Conservation (phyloP, 441 rosid genomes). For the Bruguiera hainesii region DNA sequence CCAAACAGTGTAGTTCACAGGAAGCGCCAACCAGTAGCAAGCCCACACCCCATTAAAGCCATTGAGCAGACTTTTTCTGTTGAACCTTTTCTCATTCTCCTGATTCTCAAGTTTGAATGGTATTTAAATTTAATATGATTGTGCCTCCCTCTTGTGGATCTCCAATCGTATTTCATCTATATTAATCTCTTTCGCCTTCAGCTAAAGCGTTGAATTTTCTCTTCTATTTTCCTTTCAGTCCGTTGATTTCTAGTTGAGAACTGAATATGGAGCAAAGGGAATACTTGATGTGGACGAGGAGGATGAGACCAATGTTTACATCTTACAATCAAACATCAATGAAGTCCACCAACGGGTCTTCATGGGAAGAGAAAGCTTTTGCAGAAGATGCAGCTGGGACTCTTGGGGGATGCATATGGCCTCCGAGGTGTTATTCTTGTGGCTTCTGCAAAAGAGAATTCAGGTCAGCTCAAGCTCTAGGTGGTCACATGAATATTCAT, state of each 20-base stretch:
- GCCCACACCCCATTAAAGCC: slow-evolving; percentile 22
- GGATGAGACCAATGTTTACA: slow-evolving; percentile 23
- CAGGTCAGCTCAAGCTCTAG: slow-evolving; percentile 96
- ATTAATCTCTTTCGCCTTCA: slow-evolving; percentile 4
- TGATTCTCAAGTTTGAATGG: slow-evolving; percentile 29
- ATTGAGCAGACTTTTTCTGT: slow-evolving; percentile 25
- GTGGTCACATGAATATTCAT: slow-evolving; percentile 96
- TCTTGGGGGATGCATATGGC: slow-evolving; percentile 73
- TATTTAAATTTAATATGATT: slow-evolving; percentile 6
- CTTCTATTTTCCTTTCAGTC: background rate
- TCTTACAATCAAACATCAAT: slow-evolving; percentile 16
- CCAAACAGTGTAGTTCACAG: slow-evolving; percentile 28
- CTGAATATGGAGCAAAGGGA: slow-evolving; percentile 27
- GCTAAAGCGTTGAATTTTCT: background rate
- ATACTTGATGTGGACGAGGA: slow-evolving; percentile 35
- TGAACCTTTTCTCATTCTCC: slow-evolving; percentile 26
- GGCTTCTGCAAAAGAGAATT: slow-evolving; percentile 90
- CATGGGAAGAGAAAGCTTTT: slow-evolving; percentile 90
- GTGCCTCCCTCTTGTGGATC: background rate
- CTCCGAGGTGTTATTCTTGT: slow-evolving; percentile 92
- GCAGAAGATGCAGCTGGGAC: slow-evolving; percentile 67
- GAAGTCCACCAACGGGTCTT: slow-evolving; percentile 14
- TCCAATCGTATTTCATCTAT: slow-evolving; percentile 4
- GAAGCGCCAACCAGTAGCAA: slow-evolving; percentile 29
- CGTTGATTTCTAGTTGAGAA: background rate